Conservation (phyloP, 2,329 filamentous ascomycete species). For the Curvularia sp. region DNA sequence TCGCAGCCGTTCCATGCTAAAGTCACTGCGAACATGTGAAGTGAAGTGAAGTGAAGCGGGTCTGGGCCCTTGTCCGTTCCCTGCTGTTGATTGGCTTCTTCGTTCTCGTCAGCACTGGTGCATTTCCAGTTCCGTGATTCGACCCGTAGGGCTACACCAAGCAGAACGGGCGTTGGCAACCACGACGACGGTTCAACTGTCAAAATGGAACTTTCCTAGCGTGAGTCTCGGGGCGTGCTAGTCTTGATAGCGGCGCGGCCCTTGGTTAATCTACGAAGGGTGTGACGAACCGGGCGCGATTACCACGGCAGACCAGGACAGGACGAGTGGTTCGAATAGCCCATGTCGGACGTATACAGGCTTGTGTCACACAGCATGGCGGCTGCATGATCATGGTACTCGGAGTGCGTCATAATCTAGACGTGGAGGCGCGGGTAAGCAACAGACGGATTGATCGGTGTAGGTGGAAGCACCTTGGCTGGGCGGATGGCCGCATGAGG, state of each 20-base stretch:
- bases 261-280: not conserved
- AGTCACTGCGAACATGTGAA: slow-evolving; percentile 4
- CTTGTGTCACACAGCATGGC: slow-evolving; percentile 1
- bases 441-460: slow-evolving; percentile 8
- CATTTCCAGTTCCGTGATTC: not conserved
- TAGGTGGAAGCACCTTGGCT: not conserved
- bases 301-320: not conserved
- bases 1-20: not conserved
- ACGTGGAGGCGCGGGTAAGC: slow-evolving; percentile 1
- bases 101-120: not conserved
- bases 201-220: not conserved
- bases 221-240: not conserved
- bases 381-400: slow-evolving; percentile 4
- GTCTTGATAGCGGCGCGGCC: not conserved
- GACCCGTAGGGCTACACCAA: not conserved
- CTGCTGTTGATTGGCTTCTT: not conserved
- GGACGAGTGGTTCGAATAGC: not conserved
- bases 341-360: not conserved
- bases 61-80: not conserved
- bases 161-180: not conserved
- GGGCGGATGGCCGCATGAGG: slow-evolving; percentile 9
- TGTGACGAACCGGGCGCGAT: not conserved
- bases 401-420: slow-evolving; percentile 1
- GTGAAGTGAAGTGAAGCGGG: not conserved
- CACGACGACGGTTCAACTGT: not conserved